Evolutionary conservation across 345 rosid species (phyloP).

Genomic region (Euclidium syriacum): DNA sequence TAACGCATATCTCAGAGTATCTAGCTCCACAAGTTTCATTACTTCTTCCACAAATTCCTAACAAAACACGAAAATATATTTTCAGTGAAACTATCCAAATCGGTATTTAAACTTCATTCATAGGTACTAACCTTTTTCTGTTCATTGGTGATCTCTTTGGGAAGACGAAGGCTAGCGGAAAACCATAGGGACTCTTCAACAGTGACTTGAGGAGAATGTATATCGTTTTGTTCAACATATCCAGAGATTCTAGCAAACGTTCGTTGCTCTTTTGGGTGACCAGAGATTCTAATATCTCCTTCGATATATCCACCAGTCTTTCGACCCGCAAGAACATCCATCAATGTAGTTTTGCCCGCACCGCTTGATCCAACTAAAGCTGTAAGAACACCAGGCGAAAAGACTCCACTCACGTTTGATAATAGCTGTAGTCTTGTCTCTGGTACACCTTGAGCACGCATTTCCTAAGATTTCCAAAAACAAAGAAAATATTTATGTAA

Average conservation of each 20-base stretch:
- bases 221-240: slow-evolving; percentile 94
- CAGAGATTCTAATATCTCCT: slow-evolving; percentile 81
- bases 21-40: slow-evolving; percentile 86
- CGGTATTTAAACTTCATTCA: not conserved
- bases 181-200: slow-evolving; percentile 90
- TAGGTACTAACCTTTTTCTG: slow-evolving; percentile 45
- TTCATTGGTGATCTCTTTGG: slow-evolving; percentile 63
- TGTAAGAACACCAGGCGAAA: slow-evolving; percentile 88
- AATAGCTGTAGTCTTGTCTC: slow-evolving; percentile 70
- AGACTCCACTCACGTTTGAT: slow-evolving; percentile 81
- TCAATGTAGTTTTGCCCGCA: slow-evolving; percentile 92
- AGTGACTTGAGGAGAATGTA: slow-evolving; percentile 96
- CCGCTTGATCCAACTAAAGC: slow-evolving; percentile 98
- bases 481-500: not conserved
- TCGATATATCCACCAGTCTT: slow-evolving; percentile 91
- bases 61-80: not conserved
- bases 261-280: slow-evolving; percentile 65
- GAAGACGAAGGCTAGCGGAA: slow-evolving; percentile 79
- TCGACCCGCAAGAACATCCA: slow-evolving; percentile 97
- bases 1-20: slow-evolving; percentile 56
- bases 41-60: slow-evolving; percentile 97
- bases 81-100: slow-evolving; percentile 1
- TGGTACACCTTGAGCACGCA: slow-evolving; percentile 64
- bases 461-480: slow-evolving; percentile 44
- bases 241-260: slow-evolving; percentile 94